Evolutionary conservation across 805 yeast species (phyloP), one percentile per base, ranked within the genome.

Genomic region (Wickerhamiella occidentalis): DNA sequence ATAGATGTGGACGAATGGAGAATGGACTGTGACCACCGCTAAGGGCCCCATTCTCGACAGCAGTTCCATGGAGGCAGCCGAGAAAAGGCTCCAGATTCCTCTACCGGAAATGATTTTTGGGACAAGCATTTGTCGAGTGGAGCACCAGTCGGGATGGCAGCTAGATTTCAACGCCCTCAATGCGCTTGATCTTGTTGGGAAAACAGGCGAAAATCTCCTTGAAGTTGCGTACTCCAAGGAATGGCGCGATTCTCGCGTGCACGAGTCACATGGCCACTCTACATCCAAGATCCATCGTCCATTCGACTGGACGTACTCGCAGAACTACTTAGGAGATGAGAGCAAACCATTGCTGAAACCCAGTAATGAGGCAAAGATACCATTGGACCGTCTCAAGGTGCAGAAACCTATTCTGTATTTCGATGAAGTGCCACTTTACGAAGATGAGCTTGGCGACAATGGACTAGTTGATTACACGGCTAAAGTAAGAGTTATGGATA

Each of bases 91-190:
- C 48, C 79, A 79, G 13, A 77, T 90, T 53, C 95, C 97, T 0
- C 66, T 90, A 40, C 99, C 99, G 0, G 99, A 92, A 63, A 92
- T 92, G 97, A 87, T 92, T 5, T 92, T 92, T 67, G 97, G 97
- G 8, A 78, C 84, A 56, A 88, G 84, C 61, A 65, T 66, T 50
- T 78, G 87, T 9, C 74, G 71, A 45, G 61, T 87, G 9, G 69
- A 66, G 46, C 72, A 75, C 52, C 54, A 54, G 9, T 58, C 68
- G 44, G 66, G 65, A 30, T 76, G 75, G 68, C 53, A 62, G 33
- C 71, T 90, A 12, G 72, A 69, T 40, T 87, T 88, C 65, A 80
- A 83, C 60, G 80, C 95, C 0, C 66, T 80, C 40, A 92, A 82
- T 60, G 96, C 95, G 0, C 64, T 83, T 48, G 76, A 73, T 51